Evolutionary conservation across 441 rosid species (phyloP), one percentile per base, ranked within the genome.

Genomic region (Arabidopsis hybrid): DNA sequence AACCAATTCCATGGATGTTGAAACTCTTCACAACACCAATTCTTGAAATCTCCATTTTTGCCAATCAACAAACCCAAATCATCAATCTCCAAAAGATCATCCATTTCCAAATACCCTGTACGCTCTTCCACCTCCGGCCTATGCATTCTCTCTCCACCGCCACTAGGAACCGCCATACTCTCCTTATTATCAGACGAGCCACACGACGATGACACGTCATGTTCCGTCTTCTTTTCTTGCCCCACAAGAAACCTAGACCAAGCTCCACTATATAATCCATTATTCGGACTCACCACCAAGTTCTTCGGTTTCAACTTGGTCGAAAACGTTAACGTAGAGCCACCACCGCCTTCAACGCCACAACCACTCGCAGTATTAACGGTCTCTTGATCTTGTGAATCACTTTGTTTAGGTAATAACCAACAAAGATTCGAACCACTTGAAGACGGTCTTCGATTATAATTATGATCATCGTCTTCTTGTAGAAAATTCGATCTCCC

Each of bases 1-100:
- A 42, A 75, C 75, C 78, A 78, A 45, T 53, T 51, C 80, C 78
- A 81, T 61, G 81, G 78, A 58, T 67, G 56, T 66, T 81, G 84
- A 38, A 61, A 73, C 63, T 73, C 82, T 36, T 81, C 67, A 59
- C 72, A 69, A 71, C 73, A 71, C 75, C 78, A 75, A 66, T 59
- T 81, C 82, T 67, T 78, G 74, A 78, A 71, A 43, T 78, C 78
- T 47, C 72, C 81, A 69, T 73, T 74, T 73, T 69, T 36, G 6
- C 78, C 76, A 52, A 78, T 67, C 51, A 78, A 64, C 69, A 74
- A 70, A 40, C 81, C 78, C 70, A 63, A 58, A 64, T 81, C 84
- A 63, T 62, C 76, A 58, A 78, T 62, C 39, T 81, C 72, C 78
- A 81, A 74, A 71, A 62, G 73, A 34, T 71, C 72, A 32, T 75